Conservation (phyloP, 1,284 basidiomycete genomes). For the Ceratobasidium sp. region DNA sequence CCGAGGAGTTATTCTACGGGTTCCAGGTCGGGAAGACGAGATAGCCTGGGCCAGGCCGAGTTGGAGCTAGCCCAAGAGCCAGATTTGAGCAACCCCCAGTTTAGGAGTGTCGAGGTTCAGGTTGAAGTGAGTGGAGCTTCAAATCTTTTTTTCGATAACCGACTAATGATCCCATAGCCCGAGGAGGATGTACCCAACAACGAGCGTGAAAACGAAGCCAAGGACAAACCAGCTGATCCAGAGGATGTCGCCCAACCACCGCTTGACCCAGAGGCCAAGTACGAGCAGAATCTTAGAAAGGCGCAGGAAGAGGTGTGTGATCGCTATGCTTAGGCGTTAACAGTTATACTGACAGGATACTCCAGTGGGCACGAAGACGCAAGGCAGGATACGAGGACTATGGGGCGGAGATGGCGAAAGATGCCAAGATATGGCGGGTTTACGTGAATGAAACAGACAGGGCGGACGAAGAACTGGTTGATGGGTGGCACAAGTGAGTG, state of each 20-base stretch:
- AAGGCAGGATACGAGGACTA: conserved; percentile 7
- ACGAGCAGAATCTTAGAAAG: background rate
- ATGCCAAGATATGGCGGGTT: conserved; percentile 26
- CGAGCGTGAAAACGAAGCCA: background rate
- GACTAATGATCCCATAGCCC: background rate
- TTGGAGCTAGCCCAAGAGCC: background rate
- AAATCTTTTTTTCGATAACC: background rate
- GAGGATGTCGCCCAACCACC: background rate
- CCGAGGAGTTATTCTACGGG: conserved; percentile 2
- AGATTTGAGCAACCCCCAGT: background rate
- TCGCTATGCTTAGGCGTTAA: background rate
- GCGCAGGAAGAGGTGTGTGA: background rate
- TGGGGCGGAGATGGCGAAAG: conserved; percentile 23
- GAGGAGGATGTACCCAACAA: background rate
- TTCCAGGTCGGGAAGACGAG: background rate
- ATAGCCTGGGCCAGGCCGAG: background rate
- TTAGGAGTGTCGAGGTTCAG: background rate
- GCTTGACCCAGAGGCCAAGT: background rate
- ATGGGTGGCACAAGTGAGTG: conserved; percentile 30
- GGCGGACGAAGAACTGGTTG: conserved; percentile 21
- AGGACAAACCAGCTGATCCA: background rate
- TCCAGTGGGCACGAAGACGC: conserved; percentile 8
- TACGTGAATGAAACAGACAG: conserved; percentile 18
- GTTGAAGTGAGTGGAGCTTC: background rate
- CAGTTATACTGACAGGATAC: background rate